These are phyloP conservation scores for Chondrostereum purpureum DNA, from an alignment of 1,284 basidiomycete species.

Conservation along the genomic window DNA sequence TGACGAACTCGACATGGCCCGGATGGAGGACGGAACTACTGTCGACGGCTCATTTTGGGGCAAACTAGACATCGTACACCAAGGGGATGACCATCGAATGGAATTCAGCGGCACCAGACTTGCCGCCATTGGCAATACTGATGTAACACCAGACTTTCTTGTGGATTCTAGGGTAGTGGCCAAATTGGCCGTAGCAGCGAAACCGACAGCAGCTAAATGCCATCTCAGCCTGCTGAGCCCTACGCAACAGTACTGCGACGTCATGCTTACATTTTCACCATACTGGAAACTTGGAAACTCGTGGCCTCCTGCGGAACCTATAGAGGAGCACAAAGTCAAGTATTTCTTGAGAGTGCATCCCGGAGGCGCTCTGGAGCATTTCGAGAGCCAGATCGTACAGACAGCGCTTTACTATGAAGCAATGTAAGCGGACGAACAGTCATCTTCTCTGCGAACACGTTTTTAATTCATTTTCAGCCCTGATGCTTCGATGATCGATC, in stretches of 20 bases:
- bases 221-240: conserved; percentile 67
- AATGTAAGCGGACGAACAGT: conserved; percentile 48
- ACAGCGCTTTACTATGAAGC: conserved; percentile 78
- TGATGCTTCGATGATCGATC: conserved; percentile 64
- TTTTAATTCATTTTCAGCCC: conserved; percentile 39
- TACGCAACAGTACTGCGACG: conserved; percentile 66
- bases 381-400: conserved; percentile 66
- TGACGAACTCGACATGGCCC: conserved; percentile 77
- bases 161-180: conserved; percentile 69
- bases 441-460: conserved; percentile 2
- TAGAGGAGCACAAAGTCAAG: conserved; percentile 66
- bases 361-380: conserved; percentile 74
- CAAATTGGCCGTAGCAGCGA: conserved; percentile 64
- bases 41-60: conserved; percentile 82
- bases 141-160: conserved; percentile 57
- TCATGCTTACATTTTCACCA: conserved; percentile 59
- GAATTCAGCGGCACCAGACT: conserved; percentile 75
- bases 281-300: conserved; percentile 66
- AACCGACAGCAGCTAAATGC: conserved; percentile 68
- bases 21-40: conserved; percentile 78
- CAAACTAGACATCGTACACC: conserved; percentile 72
- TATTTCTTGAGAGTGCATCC: conserved; percentile 75
- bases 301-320: conserved; percentile 67
- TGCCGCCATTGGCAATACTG: conserved; percentile 46
- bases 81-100: conserved; percentile 67